A percentile compares a stretch with the other conserved stretches of the same genome.
phyloP scores from a whole-genome alignment of 2,329 filamentous ascomycete species.

The Pestalotiopsis sp. region DNA sequence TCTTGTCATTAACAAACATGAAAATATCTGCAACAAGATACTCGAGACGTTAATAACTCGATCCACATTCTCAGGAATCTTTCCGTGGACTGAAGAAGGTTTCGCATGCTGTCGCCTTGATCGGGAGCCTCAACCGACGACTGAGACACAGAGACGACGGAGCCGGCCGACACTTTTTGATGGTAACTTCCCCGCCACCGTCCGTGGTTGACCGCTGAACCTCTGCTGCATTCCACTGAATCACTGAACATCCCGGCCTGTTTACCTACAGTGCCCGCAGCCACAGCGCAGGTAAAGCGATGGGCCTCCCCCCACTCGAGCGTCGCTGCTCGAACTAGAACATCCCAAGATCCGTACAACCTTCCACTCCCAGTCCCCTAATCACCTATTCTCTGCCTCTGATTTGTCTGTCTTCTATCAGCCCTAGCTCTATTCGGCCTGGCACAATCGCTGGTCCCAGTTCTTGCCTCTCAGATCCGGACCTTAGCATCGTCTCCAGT shows the following conservation, averaged over 20 bases:
- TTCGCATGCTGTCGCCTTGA: not conserved
- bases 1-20: too few relatives aligned
- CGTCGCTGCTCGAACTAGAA: not conserved
- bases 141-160: not conserved
- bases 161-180: conserved; percentile 11
- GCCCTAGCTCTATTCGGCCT: not conserved
- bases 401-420: not conserved
- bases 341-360: not conserved
- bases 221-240: not conserved
- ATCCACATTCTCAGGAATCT: not conserved
- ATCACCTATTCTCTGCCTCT: not conserved
- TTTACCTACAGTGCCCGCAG: not conserved
- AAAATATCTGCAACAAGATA: not conserved
- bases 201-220: conserved; percentile 2
- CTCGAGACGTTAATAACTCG: not conserved
- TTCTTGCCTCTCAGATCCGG: not conserved
- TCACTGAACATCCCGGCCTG: not conserved
- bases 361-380: conserved; percentile 6
- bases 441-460: not conserved
- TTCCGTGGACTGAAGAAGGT: not conserved
- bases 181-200: conserved; percentile 1
- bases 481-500: not conserved
- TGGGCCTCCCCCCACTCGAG: not conserved
- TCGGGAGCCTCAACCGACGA: not conserved
- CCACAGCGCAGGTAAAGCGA: not conserved